These are phyloP conservation scores for Terana coerulea DNA, from an alignment of 768 basidiomycete genomes.

Conservation along the genomic window DNA sequence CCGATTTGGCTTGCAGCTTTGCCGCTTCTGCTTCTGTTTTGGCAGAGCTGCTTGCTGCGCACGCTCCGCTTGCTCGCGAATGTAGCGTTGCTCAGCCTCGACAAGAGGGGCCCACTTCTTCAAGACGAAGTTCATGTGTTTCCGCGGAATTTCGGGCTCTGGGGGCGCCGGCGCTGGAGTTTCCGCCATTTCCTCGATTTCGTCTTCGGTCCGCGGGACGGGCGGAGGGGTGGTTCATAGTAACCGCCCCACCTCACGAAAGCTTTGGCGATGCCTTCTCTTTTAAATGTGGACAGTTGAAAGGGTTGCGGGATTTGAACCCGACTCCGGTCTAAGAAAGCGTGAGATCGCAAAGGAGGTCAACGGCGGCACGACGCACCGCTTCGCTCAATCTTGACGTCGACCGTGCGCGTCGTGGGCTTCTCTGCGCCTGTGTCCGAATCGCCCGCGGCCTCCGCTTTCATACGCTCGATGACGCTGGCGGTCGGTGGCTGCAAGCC, in stretches of 20 bases:
- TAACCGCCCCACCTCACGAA: conserved; percentile 13
- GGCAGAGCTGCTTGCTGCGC: not conserved
- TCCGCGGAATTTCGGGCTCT: not conserved
- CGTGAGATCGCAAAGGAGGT: not conserved
- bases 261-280: not conserved
- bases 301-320: not conserved
- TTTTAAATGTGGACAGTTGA: not conserved
- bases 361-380: not conserved
- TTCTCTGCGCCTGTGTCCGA: not conserved
- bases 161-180: not conserved
- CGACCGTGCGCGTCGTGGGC: not conserved
- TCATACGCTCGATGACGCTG: not conserved
- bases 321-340: not conserved
- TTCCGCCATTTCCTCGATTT: not conserved
- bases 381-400: conserved; percentile 4
- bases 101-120: not conserved
- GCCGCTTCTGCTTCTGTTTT: not conserved
- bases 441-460: not conserved
- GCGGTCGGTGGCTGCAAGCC: not conserved
- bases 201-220: not conserved
- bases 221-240: conserved; percentile 5
- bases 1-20: not conserved
- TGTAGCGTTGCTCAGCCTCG: not conserved
- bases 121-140: not conserved
- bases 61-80: not conserved